phyloP scores from a whole-genome alignment of 83 land plant genomes.

The Picea engelmannii region DNA sequence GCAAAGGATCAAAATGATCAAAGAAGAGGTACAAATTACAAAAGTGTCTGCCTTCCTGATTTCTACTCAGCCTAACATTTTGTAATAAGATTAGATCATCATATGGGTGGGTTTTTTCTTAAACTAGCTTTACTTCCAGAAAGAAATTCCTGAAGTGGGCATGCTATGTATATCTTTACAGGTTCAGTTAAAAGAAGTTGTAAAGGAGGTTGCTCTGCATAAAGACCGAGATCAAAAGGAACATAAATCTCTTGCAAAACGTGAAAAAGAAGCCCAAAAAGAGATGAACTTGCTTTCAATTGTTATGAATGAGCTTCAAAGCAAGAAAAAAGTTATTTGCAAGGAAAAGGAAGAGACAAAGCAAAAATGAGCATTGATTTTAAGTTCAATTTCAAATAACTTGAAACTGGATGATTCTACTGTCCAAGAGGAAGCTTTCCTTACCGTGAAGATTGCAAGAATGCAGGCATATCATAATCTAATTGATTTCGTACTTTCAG shows the following conservation, averaged over 20 bases:
- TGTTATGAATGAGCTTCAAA: conserved; percentile 2
- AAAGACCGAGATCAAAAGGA: conserved; percentile 6
- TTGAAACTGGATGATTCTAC: not conserved
- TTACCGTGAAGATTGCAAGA: not conserved
- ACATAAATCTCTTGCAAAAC: not conserved
- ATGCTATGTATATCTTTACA: not conserved
- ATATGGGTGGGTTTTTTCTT: not conserved
- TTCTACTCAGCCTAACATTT: too few species aligned
- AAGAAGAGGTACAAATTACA: conserved; percentile 13
- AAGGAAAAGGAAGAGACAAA: conserved; percentile 15
- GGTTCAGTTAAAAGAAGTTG: conserved; percentile 12
- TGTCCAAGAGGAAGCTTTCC: conserved; percentile 13
- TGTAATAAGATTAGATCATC: not conserved
- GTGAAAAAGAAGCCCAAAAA: not conserved
- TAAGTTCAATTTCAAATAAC: not conserved
- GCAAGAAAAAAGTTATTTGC: not conserved
- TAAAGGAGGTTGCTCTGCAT: conserved; percentile 3
- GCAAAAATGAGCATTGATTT: not conserved
- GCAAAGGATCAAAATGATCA: conserved; percentile 12
- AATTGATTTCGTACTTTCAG: not conserved
- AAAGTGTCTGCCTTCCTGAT: too few species aligned
- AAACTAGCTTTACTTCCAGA: not conserved
- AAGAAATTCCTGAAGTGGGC: not conserved
- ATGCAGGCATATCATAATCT: not conserved
- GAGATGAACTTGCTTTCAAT: not conserved